A percentile compares a stretch with the other conserved stretches of the same genome.
Evolutionary conservation across 768 basidiomycete genomes (phyloP).

Genomic region (Tephrocybe rancida): DNA sequence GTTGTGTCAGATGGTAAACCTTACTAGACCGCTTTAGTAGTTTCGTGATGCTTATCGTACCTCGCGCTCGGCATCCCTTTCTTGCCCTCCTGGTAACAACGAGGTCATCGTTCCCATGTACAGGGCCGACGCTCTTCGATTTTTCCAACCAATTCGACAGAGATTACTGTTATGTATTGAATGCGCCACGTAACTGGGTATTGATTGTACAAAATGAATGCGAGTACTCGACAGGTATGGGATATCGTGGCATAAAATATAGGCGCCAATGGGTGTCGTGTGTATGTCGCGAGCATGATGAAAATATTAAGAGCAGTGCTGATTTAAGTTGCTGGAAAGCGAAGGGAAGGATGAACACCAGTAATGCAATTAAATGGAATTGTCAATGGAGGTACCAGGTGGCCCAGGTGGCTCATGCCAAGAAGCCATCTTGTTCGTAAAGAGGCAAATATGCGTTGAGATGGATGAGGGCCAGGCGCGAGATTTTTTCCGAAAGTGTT

Average conservation of each 20-base stretch:
- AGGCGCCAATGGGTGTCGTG: constrained; percentile 14
- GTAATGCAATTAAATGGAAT: background rate
- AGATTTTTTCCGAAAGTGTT: constrained; percentile 68
- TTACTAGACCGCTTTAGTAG: constrained; percentile 1
- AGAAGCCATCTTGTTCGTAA: constrained; percentile 71
- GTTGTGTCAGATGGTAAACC: constrained; percentile 5
- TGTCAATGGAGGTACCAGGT: background rate
- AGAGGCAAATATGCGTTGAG: constrained; percentile 75
- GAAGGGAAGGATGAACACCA: background rate
- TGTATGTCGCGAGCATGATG: background rate
- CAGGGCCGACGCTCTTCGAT: background rate
- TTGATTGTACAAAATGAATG: constrained; percentile 6
- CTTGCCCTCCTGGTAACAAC: constrained; percentile 9
- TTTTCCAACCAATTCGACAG: background rate
- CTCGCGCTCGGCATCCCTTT: background rate
- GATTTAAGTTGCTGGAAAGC: background rate
- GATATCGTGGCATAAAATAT: constrained; percentile 21
- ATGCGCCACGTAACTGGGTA: constrained; percentile 15
- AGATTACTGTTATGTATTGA: background rate
- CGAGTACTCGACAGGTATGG: constrained; percentile 12
- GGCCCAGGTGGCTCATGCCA: constrained; percentile 19
- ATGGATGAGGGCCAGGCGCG: constrained; percentile 74
- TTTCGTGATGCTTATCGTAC: constrained; percentile 9
- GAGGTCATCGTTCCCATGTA: constrained; percentile 13
- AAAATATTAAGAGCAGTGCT: constrained; percentile 1